These are phyloP conservation scores for Hondaea fermentalgiana DNA, from an alignment of 108 stramenopile species.

Conservation along the genomic window DNA sequence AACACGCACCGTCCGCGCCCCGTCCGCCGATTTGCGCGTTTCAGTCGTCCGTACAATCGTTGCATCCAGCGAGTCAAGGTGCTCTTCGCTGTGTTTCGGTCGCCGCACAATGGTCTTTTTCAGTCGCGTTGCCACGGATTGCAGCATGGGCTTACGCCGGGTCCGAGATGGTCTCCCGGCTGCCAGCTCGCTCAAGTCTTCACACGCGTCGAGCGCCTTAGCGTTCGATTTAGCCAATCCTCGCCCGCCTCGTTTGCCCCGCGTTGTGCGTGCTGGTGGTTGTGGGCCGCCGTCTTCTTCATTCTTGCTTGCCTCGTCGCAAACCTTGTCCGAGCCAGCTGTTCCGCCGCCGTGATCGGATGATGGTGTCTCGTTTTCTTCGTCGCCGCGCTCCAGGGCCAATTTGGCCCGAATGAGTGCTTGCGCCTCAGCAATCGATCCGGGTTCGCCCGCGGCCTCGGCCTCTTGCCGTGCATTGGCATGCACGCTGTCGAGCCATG, in stretches of 20 bases:
- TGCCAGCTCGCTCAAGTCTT: not conserved
- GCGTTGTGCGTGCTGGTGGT: not conserved
- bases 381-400: not conserved
- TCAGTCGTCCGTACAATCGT: not conserved
- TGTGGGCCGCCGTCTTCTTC: not conserved
- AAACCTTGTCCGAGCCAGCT: too few species aligned
- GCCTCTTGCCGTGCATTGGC: not conserved
- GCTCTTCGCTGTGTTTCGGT: not conserved
- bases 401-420: not conserved
- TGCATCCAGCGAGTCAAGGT: not conserved
- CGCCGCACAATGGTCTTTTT: not conserved
- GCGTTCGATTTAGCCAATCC: not conserved
- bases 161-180: not conserved
- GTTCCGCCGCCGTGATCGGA: too few species aligned
- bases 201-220: not conserved
- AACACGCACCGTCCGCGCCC: not conserved
- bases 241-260: too few species aligned
- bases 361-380: too few species aligned
- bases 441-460: not conserved
- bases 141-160: slow-evolving; percentile 15
- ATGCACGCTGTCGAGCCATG: not conserved
- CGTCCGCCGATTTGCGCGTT: not conserved
- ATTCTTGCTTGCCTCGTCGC: not conserved
- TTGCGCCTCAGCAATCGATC: not conserved
- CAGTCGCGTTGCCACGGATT: not conserved